Conservation (phyloP, 257 asterid genomes). For the Agastache rugosa region DNA sequence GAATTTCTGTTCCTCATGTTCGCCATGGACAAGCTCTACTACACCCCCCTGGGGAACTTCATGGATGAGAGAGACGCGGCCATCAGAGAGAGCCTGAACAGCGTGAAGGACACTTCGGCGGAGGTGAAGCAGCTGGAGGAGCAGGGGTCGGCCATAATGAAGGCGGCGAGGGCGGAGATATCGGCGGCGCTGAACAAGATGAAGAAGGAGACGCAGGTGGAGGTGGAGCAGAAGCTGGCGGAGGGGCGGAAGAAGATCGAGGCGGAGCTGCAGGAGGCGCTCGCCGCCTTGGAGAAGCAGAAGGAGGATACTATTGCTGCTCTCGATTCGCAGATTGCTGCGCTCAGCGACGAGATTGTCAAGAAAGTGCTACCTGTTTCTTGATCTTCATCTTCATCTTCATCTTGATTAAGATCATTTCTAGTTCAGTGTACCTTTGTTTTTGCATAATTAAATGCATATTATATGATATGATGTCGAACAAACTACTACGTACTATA, state of each 20-base stretch:
- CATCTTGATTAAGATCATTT: background rate
- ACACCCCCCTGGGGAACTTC: constrained; percentile 81
- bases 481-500: background rate
- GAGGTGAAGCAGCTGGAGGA: constrained; percentile 92
- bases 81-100: constrained; percentile 68
- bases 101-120: constrained; percentile 86
- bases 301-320: constrained; percentile 78
- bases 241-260: constrained; percentile 90
- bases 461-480: background rate
- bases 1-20: constrained; percentile 85
- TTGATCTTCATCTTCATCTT: constrained; percentile 14
- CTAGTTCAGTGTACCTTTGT: too few species aligned
- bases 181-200: constrained; percentile 86
- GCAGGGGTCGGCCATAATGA: constrained; percentile 78
- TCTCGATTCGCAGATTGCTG: constrained; percentile 86
- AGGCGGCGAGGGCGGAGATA: constrained; percentile 93
- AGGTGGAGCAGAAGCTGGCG: constrained; percentile 78
- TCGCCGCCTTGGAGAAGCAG: constrained; percentile 71
- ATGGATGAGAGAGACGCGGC: constrained; percentile 91
- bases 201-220: constrained; percentile 91
- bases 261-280: constrained; percentile 82
- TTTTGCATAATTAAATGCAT: background rate
- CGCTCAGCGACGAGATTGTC: constrained; percentile 83
- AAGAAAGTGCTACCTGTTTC: constrained; percentile 87
- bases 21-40: constrained; percentile 90